Conservation (phyloP, 2,329 filamentous ascomycete genomes). For the Fusarium verticillioides region DNA sequence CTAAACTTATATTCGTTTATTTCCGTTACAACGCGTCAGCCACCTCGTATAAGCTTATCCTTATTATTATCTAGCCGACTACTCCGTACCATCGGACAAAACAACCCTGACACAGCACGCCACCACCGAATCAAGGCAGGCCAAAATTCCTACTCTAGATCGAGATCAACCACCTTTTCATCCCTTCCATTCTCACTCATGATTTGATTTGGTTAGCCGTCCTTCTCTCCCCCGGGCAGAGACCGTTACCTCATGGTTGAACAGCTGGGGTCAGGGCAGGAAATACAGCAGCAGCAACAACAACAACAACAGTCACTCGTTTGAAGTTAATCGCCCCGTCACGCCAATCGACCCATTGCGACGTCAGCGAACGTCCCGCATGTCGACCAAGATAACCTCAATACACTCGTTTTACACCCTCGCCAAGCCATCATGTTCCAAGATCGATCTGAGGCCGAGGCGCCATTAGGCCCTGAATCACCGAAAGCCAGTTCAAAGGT, state of each 20-base stretch:
- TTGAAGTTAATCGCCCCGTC: slow-evolving; percentile 13
- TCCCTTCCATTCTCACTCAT: slow-evolving; percentile 19
- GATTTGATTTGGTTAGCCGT: slow-evolving; percentile 13
- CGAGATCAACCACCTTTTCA: slow-evolving; percentile 22
- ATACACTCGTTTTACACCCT: slow-evolving; percentile 34
- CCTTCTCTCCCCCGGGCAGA: slow-evolving; percentile 15
- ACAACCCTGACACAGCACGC: slow-evolving; percentile 24
- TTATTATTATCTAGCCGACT: background rate
- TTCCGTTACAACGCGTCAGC: slow-evolving; percentile 12
- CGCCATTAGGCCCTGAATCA: slow-evolving; percentile 15
- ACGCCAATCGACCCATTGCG: slow-evolving; percentile 7
- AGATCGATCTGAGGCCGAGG: slow-evolving; percentile 25
- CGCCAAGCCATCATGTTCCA: slow-evolving; percentile 30
- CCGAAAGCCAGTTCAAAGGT: slow-evolving; percentile 15
- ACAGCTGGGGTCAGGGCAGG: slow-evolving; percentile 5
- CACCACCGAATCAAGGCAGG: slow-evolving; percentile 31
- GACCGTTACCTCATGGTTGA: slow-evolving; percentile 21
- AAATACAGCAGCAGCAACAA: slow-evolving; percentile 1
- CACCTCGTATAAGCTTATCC: slow-evolving; percentile 11
- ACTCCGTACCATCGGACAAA: slow-evolving; percentile 17
- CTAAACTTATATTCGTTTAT: background rate
- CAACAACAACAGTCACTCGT: slow-evolving; percentile 28
- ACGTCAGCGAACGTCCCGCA: slow-evolving; percentile 11
- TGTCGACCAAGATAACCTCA: slow-evolving; percentile 24
- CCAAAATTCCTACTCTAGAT: slow-evolving; percentile 28